A percentile compares a stretch with the other conserved stretches of the same genome.
These are phyloP conservation scores for Coriolopsis trogii DNA, from an alignment of 1,284 basidiomycete genomes.

Conservation along the genomic window DNA sequence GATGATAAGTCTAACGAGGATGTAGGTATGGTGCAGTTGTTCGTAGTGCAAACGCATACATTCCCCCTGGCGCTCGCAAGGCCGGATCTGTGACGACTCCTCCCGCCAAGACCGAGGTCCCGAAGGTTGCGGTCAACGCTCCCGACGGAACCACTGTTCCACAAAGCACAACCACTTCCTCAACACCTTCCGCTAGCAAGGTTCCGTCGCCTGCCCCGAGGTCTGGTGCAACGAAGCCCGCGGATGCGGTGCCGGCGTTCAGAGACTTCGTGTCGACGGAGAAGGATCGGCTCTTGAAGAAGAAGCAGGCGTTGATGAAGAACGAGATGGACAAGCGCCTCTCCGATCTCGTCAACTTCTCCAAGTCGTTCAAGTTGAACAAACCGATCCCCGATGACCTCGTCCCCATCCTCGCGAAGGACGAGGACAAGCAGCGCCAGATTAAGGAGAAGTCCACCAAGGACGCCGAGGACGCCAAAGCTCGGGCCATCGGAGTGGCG, in stretches of 20 bases:
- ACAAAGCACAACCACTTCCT: conserved; percentile 11
- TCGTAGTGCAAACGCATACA: conserved; percentile 86
- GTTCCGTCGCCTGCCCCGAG: conserved; percentile 53
- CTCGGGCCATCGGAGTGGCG: conserved; percentile 64
- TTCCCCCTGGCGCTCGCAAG: conserved; percentile 85
- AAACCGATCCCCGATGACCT: conserved; percentile 94
- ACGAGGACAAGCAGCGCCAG: conserved; percentile 82
- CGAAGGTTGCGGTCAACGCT: conserved; percentile 72
- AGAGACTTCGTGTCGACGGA: conserved; percentile 90
- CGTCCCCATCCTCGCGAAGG: conserved; percentile 89
- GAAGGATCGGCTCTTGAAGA: conserved; percentile 86
- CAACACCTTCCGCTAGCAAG: conserved; percentile 45
- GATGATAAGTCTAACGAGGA: conserved; percentile 22
- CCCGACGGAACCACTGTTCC: conserved; percentile 58
- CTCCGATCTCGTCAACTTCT: conserved; percentile 92
- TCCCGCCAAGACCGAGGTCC: conserved; percentile 53
- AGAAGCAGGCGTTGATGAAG: conserved; percentile 88
- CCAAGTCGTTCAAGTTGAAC: conserved; percentile 94
- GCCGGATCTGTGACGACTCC: conserved; percentile 38
- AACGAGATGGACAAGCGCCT: conserved; percentile 93
- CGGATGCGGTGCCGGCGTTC: conserved; percentile 78
- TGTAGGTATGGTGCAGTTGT: conserved; percentile 90
- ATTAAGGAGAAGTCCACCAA: conserved; percentile 78
- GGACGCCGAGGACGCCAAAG: conserved; percentile 66
- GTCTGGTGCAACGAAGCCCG: conserved; percentile 49